These are phyloP conservation scores for Conringia planisiliqua DNA, from an alignment of 345 rosid genomes.

Conservation along the genomic window DNA sequence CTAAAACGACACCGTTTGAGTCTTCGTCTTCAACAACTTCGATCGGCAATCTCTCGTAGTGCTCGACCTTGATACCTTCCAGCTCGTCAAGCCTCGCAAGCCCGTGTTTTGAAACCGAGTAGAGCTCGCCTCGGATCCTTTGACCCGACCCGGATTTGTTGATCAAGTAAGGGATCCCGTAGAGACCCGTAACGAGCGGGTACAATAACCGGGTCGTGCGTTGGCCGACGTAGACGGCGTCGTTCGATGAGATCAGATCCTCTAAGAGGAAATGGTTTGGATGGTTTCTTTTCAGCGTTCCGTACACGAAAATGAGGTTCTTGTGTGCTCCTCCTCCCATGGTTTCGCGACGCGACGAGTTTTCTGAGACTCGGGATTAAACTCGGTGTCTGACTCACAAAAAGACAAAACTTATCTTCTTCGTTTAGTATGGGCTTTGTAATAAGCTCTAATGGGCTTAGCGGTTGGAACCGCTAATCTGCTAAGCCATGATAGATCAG, in stretches of 20 bases:
- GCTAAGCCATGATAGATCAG: no score
- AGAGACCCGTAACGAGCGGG: slow-evolving; percentile 74
- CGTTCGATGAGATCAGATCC: slow-evolving; percentile 39
- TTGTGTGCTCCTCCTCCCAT: slow-evolving; percentile 19
- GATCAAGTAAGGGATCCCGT: slow-evolving; percentile 70
- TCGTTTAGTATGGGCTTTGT: neutral
- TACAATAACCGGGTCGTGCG: slow-evolving; percentile 37
- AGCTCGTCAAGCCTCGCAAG: slow-evolving; percentile 54
- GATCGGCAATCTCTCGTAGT: slow-evolving; percentile 65
- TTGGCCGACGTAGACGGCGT: slow-evolving; percentile 48
- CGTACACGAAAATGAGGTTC: slow-evolving; percentile 56
- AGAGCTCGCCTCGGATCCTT: slow-evolving; percentile 62
- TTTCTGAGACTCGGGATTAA: neutral
- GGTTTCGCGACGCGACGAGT: neutral
- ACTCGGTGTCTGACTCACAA: neutral
- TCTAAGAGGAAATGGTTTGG: slow-evolving; percentile 45
- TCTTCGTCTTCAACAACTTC: slow-evolving; percentile 17
- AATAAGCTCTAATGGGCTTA: neutral
- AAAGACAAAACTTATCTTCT: neutral
- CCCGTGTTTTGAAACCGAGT: slow-evolving; percentile 51
- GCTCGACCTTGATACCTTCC: slow-evolving; percentile 55
- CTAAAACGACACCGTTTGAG: slow-evolving; percentile 33
- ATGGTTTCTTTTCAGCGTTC: slow-evolving; percentile 59
- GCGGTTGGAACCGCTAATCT: no score
- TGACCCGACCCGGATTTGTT: slow-evolving; percentile 50